phyloP scores from a whole-genome alignment of 768 basidiomycete species.

The Megacollybia marginata region DNA sequence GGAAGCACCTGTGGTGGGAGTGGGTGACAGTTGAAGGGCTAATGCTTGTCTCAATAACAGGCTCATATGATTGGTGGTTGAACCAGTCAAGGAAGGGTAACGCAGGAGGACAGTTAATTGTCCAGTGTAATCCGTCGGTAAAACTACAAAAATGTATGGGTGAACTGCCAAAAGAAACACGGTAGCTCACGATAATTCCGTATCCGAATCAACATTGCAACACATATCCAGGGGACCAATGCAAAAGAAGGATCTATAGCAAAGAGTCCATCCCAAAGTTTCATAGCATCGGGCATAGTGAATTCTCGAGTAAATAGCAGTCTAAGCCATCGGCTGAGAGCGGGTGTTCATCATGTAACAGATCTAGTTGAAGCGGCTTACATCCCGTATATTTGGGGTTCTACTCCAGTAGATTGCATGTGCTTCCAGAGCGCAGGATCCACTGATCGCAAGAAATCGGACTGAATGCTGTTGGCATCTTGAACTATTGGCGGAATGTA shows the following conservation, averaged over 20 bases:
- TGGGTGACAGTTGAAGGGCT: slow-evolving; percentile 67
- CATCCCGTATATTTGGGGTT: slow-evolving; percentile 97
- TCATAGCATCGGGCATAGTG: slow-evolving; percentile 69
- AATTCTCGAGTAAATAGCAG: slow-evolving; percentile 93
- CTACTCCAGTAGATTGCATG: slow-evolving; percentile 76
- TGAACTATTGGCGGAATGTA: slow-evolving; percentile 82
- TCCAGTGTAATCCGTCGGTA: slow-evolving; percentile 78
- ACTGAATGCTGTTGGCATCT: slow-evolving; percentile 76
- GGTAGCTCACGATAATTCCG: slow-evolving; percentile 72
- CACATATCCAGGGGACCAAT: slow-evolving; percentile 79
- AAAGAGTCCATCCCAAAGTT: slow-evolving; percentile 94
- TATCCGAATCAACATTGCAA: slow-evolving; percentile 93
- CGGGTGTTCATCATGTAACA: slow-evolving; percentile 2
- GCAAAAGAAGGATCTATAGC: slow-evolving; percentile 77
- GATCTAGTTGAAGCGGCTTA: slow-evolving; percentile 31
- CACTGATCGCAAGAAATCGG: slow-evolving; percentile 58
- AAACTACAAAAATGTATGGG: slow-evolving; percentile 41
- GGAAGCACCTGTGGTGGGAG: slow-evolving; percentile 67
- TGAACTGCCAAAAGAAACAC: background rate
- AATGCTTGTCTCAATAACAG: slow-evolving; percentile 82
- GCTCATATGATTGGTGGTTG: slow-evolving; percentile 44
- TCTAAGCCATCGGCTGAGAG: slow-evolving; percentile 81
- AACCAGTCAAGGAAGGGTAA: slow-evolving; percentile 58
- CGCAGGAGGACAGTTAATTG: slow-evolving; percentile 81
- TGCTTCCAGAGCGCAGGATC: slow-evolving; percentile 76